phyloP scores from a whole-genome alignment of 2,329 filamentous ascomycete species.

The Hirsutella rhossiliensis region DNA sequence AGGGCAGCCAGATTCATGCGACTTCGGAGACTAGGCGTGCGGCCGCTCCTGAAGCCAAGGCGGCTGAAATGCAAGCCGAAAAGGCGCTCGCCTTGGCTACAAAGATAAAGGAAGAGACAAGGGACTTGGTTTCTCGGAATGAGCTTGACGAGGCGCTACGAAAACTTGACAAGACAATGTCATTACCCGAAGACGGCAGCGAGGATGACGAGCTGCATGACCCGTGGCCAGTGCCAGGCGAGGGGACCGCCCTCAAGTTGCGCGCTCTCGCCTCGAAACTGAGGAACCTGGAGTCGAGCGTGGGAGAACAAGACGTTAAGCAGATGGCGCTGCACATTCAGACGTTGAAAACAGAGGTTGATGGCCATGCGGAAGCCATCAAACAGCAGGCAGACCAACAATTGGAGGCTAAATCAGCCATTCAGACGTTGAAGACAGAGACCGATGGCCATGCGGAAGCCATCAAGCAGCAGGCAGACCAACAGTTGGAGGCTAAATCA shows the following conservation, averaged over 20 bases:
- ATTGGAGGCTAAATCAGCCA: too few species aligned
- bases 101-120: background rate
- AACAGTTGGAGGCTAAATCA: too few species aligned
- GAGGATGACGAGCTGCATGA: background rate
- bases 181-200: background rate
- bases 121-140: background rate
- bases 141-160: slow-evolving; percentile 1
- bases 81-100: background rate
- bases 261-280: background rate
- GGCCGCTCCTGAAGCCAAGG: background rate
- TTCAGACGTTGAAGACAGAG: background rate
- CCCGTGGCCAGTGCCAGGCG: background rate
- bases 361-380: background rate
- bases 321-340: background rate
- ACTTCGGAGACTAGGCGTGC: background rate
- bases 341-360: background rate
- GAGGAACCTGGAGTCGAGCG: background rate
- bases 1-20: background rate
- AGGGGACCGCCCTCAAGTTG: background rate
- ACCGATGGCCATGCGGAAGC: background rate
- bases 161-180: slow-evolving; percentile 1
- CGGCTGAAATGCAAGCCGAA: background rate
- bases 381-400: background rate
- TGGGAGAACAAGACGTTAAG: background rate
- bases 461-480: background rate